Conservation (phyloP, 2,329 filamentous ascomycete species). For the Plenodomus biglobosus region DNA sequence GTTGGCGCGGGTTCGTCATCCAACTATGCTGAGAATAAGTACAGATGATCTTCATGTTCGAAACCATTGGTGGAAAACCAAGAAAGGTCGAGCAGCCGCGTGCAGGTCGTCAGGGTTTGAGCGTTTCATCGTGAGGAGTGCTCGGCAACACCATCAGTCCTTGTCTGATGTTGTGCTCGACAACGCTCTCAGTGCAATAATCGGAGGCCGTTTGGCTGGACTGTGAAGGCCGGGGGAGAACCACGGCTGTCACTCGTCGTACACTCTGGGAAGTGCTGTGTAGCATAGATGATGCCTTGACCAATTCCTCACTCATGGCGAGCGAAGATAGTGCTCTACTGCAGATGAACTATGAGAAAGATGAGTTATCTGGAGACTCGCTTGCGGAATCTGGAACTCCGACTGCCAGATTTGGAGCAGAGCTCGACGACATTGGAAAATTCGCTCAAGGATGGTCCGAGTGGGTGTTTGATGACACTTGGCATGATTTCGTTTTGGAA, state of each 20-base stretch:
- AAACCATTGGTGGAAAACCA: constrained; percentile 4
- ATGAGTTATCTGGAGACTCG: neutral
- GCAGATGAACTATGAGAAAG: neutral
- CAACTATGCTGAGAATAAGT: neutral
- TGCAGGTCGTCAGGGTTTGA: constrained; percentile 2
- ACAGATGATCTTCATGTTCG: constrained; percentile 4
- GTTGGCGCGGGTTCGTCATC: neutral
- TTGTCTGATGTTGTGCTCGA: constrained; percentile 3
- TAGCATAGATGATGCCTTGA: neutral
- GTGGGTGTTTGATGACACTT: neutral
- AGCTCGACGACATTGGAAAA: neutral
- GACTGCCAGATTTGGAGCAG: neutral
- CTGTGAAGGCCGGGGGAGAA: constrained; percentile 2
- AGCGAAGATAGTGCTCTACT: neutral
- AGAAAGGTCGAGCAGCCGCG: constrained; percentile 1
- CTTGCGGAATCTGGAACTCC: neutral
- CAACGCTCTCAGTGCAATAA: constrained; percentile 5
- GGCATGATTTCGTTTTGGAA: neutral
- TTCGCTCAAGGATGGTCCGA: neutral
- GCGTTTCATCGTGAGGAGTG: constrained; percentile 1
- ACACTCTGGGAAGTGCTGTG: constrained; percentile 2
- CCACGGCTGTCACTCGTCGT: neutral
- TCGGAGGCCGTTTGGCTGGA: constrained; percentile 7
- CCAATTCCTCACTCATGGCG: neutral
- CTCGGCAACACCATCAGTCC: constrained; percentile 1